Conservation (phyloP, 2,329 filamentous ascomycete genomes). For the Aspergillus quadricinctus region DNA sequence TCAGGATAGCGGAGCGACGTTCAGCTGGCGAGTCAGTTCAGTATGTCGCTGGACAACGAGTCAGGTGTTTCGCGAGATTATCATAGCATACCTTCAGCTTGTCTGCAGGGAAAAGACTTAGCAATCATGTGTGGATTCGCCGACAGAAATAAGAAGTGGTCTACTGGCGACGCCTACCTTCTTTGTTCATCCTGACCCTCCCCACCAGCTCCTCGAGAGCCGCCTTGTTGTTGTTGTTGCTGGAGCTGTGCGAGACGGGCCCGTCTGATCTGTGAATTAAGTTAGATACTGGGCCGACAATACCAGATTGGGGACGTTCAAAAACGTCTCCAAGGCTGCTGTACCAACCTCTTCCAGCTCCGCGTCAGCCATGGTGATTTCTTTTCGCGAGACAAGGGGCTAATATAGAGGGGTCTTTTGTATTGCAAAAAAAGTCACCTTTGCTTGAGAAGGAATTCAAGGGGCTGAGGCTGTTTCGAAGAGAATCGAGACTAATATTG, state of each 20-base stretch:
- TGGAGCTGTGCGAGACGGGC: slow-evolving; percentile 93
- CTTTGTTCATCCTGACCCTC: slow-evolving; percentile 61
- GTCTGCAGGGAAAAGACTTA: slow-evolving; percentile 15
- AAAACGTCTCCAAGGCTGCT: background rate
- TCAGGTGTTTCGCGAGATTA: background rate
- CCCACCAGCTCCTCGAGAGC: slow-evolving; percentile 45
- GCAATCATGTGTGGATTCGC: background rate
- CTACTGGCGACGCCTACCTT: slow-evolving; percentile 42
- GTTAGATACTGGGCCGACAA: slow-evolving; percentile 4
- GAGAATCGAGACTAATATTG: background rate
- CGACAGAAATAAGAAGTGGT: no score
- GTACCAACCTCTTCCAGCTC: slow-evolving; percentile 58
- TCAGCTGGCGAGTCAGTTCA: slow-evolving; percentile 20
- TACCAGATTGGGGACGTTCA: background rate
- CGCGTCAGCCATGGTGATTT: slow-evolving; percentile 56
- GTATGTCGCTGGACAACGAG: slow-evolving; percentile 5
- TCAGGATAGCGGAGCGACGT: slow-evolving; percentile 57
- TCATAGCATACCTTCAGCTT: slow-evolving; percentile 29
- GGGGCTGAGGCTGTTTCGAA: background rate
- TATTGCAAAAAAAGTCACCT: background rate
- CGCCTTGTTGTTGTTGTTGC: slow-evolving; percentile 59
- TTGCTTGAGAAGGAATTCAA: background rate
- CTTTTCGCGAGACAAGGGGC: background rate
- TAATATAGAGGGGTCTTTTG: background rate
- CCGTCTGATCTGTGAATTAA: slow-evolving; percentile 66